Evolutionary conservation across 2,329 filamentous ascomycete genomes (phyloP).

Genomic region (Nothophaeocryptopus gaeumannii): DNA sequence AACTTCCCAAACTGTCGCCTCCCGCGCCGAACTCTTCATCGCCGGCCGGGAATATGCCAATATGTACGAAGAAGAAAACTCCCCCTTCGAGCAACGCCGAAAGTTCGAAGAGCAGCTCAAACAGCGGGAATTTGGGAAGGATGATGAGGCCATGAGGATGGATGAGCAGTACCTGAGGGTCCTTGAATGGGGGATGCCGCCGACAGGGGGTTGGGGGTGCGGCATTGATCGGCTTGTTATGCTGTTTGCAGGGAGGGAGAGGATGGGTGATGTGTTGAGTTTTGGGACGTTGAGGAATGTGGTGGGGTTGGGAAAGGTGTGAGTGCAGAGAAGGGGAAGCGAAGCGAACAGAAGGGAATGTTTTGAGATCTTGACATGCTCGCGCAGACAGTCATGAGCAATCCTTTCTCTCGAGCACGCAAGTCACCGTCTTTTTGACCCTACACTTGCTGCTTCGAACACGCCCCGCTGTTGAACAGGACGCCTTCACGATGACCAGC

Average conservation of each 20-base stretch:
- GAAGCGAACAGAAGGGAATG: too few relatives aligned
- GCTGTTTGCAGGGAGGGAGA: constrained; percentile 74
- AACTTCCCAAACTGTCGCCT: constrained; percentile 55
- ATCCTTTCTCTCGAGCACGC: too few relatives aligned
- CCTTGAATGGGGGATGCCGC: constrained; percentile 85
- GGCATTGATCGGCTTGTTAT: constrained; percentile 89
- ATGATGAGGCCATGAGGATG: constrained; percentile 49
- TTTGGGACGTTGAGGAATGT: constrained; percentile 78
- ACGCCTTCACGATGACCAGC: too few relatives aligned
- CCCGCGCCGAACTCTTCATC: constrained; percentile 39
- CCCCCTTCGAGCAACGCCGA: constrained; percentile 75
- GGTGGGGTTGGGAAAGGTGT: constrained; percentile 35
- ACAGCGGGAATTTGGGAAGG: constrained; percentile 40
- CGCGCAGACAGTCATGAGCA: too few relatives aligned
- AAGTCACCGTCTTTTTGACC: too few relatives aligned
- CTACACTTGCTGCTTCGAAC: too few relatives aligned
- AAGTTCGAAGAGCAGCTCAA: constrained; percentile 68
- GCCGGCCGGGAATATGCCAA: constrained; percentile 81
- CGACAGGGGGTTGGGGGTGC: constrained; percentile 95
- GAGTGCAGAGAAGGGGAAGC: neutral
- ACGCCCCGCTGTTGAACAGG: too few relatives aligned
- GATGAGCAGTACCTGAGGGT: constrained; percentile 84
- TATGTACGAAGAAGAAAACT: constrained; percentile 98
- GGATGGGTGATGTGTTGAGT: constrained; percentile 80
- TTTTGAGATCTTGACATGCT: too few relatives aligned